Percentiles rank a stretch among this genome's conserved stretches.
Conservation (phyloP, 169 alveolate genomes). For the Plasmodium reichenowi region DNA sequence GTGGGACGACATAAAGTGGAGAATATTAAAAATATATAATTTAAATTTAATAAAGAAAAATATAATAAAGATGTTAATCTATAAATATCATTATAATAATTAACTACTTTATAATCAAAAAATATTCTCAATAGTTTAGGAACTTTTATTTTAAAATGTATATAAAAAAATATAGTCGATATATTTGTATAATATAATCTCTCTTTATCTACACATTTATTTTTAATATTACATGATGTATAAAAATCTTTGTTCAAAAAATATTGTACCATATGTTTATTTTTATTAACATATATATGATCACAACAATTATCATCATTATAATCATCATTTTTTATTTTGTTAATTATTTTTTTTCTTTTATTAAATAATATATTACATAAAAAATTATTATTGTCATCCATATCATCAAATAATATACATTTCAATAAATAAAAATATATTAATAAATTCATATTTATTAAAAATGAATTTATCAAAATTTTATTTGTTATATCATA, state of each 20-base stretch:
- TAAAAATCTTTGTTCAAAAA: not conserved
- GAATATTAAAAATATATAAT: constrained; percentile 13
- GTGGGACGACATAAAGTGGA: not conserved
- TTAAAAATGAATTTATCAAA: constrained; percentile 16
- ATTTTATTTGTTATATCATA: constrained; percentile 26
- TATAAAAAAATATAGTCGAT: constrained; percentile 17
- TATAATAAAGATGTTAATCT: constrained; percentile 18
- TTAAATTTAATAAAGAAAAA: constrained; percentile 9
- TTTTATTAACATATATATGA: not conserved
- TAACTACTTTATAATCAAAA: constrained; percentile 25
- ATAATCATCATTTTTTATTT: too few species aligned
- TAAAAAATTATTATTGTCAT: constrained; percentile 3
- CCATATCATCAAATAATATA: constrained; percentile 10
- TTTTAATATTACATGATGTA: not conserved
- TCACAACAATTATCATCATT: too few species aligned
- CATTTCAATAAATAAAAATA: constrained; percentile 41
- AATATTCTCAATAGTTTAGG: constrained; percentile 11
- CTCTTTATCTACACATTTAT: too few species aligned
- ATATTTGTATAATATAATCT: not conserved
- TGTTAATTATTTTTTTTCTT: not conserved
- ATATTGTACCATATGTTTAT: not conserved
- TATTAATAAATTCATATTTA: constrained; percentile 17
- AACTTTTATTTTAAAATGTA: constrained; percentile 4
- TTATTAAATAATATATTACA: not conserved
- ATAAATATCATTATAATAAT: constrained; percentile 17